Percentiles rank a stretch among this genome's conserved stretches.
Evolutionary conservation across 148 eudicot genomes (phyloP).

Genomic region (Cornus florida): DNA sequence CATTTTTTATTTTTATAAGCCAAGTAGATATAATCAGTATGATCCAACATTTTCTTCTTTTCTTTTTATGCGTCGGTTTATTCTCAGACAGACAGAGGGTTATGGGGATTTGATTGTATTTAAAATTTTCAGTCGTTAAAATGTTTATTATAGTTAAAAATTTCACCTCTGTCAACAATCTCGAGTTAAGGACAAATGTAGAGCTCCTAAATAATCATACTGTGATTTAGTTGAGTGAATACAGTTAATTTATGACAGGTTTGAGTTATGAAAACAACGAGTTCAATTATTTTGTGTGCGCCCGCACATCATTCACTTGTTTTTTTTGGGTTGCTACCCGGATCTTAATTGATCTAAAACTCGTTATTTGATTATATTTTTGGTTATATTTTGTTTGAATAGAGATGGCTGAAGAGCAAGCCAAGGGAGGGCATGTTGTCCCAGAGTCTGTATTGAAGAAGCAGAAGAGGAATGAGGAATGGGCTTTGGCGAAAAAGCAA

Average conservation of each 20-base stretch:
- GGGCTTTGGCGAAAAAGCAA: conserved; percentile 64
- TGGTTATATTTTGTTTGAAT: background rate
- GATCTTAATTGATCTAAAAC: background rate
- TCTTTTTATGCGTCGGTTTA: background rate
- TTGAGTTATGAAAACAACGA: background rate
- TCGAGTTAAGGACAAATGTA: background rate
- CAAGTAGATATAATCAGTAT: background rate
- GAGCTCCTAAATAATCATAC: background rate
- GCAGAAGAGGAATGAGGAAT: conserved; percentile 75
- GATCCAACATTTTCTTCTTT: background rate
- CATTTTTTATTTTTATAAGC: background rate
- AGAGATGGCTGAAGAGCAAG: too few species aligned
- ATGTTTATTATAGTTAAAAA: background rate
- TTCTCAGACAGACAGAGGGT: background rate
- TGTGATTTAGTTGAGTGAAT: background rate
- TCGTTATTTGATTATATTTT: background rate
- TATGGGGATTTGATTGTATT: background rate
- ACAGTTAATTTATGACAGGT: background rate
- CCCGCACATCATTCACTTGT: too few species aligned
- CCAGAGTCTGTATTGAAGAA: conserved; percentile 91
- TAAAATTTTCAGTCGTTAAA: too few species aligned
- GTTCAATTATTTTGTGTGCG: background rate
- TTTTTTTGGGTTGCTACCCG: background rate
- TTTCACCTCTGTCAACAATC: background rate
- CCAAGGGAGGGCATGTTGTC: conserved; percentile 36